These are phyloP conservation scores for Camellia sinensis DNA, from an alignment of 148 eudicot species.

Conservation along the genomic window DNA sequence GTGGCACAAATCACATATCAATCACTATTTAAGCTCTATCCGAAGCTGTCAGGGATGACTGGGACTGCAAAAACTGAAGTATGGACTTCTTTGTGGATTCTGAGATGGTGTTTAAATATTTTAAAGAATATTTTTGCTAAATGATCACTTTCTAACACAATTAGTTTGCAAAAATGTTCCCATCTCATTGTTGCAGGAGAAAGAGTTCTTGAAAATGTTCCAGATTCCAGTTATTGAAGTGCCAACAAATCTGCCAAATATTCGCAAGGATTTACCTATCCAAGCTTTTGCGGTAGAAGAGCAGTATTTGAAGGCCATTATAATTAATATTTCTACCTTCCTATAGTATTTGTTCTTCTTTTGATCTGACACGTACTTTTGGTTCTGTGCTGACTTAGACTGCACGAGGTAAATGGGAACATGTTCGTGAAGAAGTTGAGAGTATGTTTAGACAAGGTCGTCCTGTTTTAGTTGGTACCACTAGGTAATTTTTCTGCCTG, in stretches of 20 bases:
- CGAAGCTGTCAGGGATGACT: constrained; percentile 99
- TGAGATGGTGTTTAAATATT: not conserved
- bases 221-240: constrained; percentile 92
- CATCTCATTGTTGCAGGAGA: constrained; percentile 55
- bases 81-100: constrained; percentile 19
- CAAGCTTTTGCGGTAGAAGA: constrained; percentile 88
- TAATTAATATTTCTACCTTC: not conserved
- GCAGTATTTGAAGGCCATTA: constrained; percentile 2
- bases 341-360: not conserved
- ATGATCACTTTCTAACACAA: not conserved
- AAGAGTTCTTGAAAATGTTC: constrained; percentile 96
- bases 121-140: not conserved
- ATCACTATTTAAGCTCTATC: constrained; percentile 91
- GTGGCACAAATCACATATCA: constrained; percentile 99
- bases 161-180: not conserved
- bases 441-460: constrained; percentile 80
- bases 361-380: constrained; percentile 20
- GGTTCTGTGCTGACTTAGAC: constrained; percentile 43
- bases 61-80: constrained; percentile 99
- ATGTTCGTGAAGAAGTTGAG: constrained; percentile 78
- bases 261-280: constrained; percentile 84
- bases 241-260: constrained; percentile 93
- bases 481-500: constrained; percentile 55
- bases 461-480: constrained; percentile 95
- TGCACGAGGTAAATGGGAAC: constrained; percentile 88